phyloP scores from a whole-genome alignment of 768 basidiomycete species.

The Panaeolus cyanescens region DNA sequence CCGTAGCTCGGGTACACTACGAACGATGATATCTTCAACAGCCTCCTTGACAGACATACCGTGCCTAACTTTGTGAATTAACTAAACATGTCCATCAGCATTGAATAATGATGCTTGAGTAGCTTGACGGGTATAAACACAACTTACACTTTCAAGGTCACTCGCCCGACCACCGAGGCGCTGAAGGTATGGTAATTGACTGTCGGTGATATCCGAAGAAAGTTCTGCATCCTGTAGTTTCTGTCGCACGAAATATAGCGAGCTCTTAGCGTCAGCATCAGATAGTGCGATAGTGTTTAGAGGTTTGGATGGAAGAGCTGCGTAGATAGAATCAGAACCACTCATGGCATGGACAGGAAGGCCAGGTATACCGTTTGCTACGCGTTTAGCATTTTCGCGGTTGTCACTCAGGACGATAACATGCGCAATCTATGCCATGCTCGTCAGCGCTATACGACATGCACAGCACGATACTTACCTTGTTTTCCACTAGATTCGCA shows the following conservation, averaged over 20 bases:
- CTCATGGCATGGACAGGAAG: neutral
- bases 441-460: too few relatives aligned
- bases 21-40: slow-evolving; percentile 85
- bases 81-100: slow-evolving; percentile 36
- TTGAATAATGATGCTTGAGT: neutral
- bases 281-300: slow-evolving; percentile 75
- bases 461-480: slow-evolving; percentile 53
- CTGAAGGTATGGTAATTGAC: slow-evolving; percentile 62
- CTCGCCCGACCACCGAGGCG: slow-evolving; percentile 89
- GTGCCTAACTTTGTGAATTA: slow-evolving; percentile 83
- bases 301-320: slow-evolving; percentile 85
- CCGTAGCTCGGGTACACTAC: slow-evolving; percentile 79
- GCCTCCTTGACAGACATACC: slow-evolving; percentile 76
- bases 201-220: slow-evolving; percentile 50
- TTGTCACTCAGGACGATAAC: slow-evolving; percentile 91
- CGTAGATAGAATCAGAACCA: neutral
- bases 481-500: slow-evolving; percentile 77
- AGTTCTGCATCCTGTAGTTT: slow-evolving; percentile 67
- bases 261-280: slow-evolving; percentile 83
- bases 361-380: slow-evolving; percentile 66
- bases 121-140: neutral
- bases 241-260: slow-evolving; percentile 78
- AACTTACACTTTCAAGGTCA: slow-evolving; percentile 79
- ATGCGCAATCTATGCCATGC: slow-evolving; percentile 75
- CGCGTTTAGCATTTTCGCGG: slow-evolving; percentile 80